Evolutionary conservation across 345 rosid genomes (phyloP), one percentile per base, ranked within the genome.

Genomic region (Salix exigua): DNA sequence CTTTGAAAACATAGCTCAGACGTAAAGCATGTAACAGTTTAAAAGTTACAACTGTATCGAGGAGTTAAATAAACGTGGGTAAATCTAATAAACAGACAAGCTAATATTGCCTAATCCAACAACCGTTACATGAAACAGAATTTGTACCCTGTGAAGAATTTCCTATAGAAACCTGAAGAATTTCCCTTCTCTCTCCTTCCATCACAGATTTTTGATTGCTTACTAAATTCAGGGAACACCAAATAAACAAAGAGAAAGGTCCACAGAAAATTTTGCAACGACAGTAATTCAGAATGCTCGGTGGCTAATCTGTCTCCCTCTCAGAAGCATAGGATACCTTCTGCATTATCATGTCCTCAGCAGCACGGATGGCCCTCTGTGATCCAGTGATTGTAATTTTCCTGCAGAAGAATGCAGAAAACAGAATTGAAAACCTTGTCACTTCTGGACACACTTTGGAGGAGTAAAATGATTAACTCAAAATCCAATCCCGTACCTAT

Each of bases 311-410:
- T 76, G 82, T 78, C 75, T 85, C 82, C 82, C 93, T 90, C 90
- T 96, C 97, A 2, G 91, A 81, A 66, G 97, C 97, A 71, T 90
- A 85, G 28, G 94, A 85, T 77, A 96, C 98, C 87, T 94, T 96
- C 87, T 92, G 93, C 90, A 84, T 86, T 80, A 96, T 96, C 99
- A 96, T 90, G 68, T 91, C 80, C 83, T 96, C 98, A 6, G 99
- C 98, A 75, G 90, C 85, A 40, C 83, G 89, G 70, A 94, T 83
- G 37, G 98, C 94, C 84, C 97, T 88, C 74, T 92, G 94, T 42
- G 99, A 83, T 53, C 99, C 99, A 3, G 91, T 91, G 83, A 96
- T 96, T 14, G 91, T 94, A 79, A 94, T 96, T 85, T 94, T 96
- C 97, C 99, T 96, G 89, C 79, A 63, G 80, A 60, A 74, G 31